Base-by-base conservation (phyloP, 169 alveolate species). In the Babesia sp. region DNA sequence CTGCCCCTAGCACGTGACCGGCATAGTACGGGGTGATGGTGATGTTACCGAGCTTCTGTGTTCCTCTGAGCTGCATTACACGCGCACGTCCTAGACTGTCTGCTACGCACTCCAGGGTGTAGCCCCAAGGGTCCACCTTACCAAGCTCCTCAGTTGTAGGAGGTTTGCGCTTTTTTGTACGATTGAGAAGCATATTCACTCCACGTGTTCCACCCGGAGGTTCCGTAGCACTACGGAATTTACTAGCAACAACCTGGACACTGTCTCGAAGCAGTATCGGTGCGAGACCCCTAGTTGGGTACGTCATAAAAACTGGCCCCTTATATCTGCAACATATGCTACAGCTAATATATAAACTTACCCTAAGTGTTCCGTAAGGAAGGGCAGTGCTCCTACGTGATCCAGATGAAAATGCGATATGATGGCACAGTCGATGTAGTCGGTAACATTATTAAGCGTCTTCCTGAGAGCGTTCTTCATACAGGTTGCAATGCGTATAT, bases 361-460 rank as follows among this genome's bases (percentile, higher is more conserved):
- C 45, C 97, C 97, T 74, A 95, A 87, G 64, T 94, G 88, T 84
- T 97, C 99, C 20, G 99, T 94, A 46, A 98, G 94, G 84, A 93
- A 97, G 36, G 99, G 99, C 28, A 98, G 88, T n/a, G 99, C 99
- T 1, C 99, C 99, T 73, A 97, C 93, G 77, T 98, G 99, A 82
- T 97, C 99, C 64, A 97, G 91, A 78, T 97, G 99, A 83, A 97
- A 98, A 88, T 97, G 99, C 51, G 99, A 94, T 22, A 96, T 93
- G 9, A 96, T 84, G n/a, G 94, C 96, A 83, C 94, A 86, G 71
- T 97, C 99, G 11, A 97, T 91, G 22, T 74, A 51, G 41, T 59
- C 93, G 86, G 90, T 96, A 93, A 42, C 97, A 96, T 83, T 86
- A 93, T 69, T 92, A 81, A 51, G 93, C 59, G 74, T 89, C 90